These are phyloP conservation scores for Coemansia guatemalensis DNA, from an alignment of 192 early-diverging fungal genomes.

Conservation along the genomic window DNA sequence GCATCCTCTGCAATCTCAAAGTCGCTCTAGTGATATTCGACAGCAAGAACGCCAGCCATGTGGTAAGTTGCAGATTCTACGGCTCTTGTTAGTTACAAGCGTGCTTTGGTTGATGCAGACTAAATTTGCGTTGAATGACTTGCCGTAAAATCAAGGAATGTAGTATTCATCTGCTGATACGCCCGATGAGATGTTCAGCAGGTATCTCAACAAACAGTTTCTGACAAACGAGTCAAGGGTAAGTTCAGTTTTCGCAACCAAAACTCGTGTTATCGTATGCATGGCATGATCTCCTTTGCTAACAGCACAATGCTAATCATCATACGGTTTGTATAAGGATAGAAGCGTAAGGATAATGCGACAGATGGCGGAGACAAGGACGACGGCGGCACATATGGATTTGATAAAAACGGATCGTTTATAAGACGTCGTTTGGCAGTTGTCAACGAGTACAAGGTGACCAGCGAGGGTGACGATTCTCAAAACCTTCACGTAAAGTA, in stretches of 20 bases:
- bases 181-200: conserved; percentile 42
- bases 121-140: background rate
- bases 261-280: background rate
- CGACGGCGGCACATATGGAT: conserved; percentile 33
- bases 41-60: conserved; percentile 54
- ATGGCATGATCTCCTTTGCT: background rate
- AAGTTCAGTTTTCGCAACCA: background rate
- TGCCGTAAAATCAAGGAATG: background rate
- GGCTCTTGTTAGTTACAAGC: background rate
- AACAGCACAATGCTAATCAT: background rate
- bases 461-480: conserved; percentile 34
- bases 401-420: conserved; percentile 43
- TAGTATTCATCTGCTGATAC: conserved; percentile 45
- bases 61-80: conserved; percentile 19
- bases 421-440: conserved; percentile 47
- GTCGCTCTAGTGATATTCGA: conserved; percentile 55
- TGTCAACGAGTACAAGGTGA: conserved; percentile 54
- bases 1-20: conserved; percentile 52
- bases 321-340: background rate
- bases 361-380: conserved; percentile 1
- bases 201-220: conserved; percentile 55
- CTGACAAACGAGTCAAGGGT: conserved; percentile 50
- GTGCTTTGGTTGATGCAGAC: background rate
- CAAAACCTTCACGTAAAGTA: conserved; percentile 50
- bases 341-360: conserved; percentile 44